Evolutionary conservation across 2,329 filamentous ascomycete genomes (phyloP).

Genomic region (Trichoderma sp.): DNA sequence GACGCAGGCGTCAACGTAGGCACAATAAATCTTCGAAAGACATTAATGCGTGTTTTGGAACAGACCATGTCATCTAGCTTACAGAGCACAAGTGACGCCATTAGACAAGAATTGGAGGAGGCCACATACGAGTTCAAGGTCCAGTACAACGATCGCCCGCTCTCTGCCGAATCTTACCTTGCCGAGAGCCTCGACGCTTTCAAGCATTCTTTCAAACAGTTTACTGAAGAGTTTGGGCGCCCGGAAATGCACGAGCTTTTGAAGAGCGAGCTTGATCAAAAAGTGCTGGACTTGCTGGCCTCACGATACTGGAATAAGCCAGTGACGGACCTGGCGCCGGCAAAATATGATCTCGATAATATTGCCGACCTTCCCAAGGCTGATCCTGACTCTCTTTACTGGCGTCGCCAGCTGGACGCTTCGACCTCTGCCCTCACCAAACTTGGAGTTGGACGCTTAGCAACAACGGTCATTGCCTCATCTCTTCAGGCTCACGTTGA

Average conservation of each 20-base stretch:
- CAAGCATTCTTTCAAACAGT: constrained; percentile 96
- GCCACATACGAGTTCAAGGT: constrained; percentile 99
- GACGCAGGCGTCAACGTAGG: constrained; percentile 75
- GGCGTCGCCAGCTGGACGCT: constrained; percentile 92
- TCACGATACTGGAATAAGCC: constrained; percentile 98
- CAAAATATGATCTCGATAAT: constrained; percentile 67
- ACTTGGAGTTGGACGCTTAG: constrained; percentile 86
- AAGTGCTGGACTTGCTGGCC: constrained; percentile 88
- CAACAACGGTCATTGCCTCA: constrained; percentile 86
- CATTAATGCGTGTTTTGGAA: constrained; percentile 95
- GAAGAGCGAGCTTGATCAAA: constrained; percentile 91
- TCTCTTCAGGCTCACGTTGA: constrained; percentile 87
- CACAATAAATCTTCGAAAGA: constrained; percentile 84
- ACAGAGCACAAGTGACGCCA: constrained; percentile 85
- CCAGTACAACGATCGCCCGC: constrained; percentile 94
- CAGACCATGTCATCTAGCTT: constrained; percentile 95
- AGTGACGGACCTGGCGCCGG: constrained; percentile 73
- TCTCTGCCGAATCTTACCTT: constrained; percentile 94
- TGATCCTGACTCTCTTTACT: constrained; percentile 81
- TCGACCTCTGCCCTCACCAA: constrained; percentile 90
- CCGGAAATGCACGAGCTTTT: constrained; percentile 86
- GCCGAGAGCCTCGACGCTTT: constrained; percentile 94
- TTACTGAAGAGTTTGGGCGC: constrained; percentile 85
- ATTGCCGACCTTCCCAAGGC: constrained; percentile 80
- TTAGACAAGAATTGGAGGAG: constrained; percentile 92